Conservation (phyloP, 306 rosid genomes). For the Delonix regia region DNA sequence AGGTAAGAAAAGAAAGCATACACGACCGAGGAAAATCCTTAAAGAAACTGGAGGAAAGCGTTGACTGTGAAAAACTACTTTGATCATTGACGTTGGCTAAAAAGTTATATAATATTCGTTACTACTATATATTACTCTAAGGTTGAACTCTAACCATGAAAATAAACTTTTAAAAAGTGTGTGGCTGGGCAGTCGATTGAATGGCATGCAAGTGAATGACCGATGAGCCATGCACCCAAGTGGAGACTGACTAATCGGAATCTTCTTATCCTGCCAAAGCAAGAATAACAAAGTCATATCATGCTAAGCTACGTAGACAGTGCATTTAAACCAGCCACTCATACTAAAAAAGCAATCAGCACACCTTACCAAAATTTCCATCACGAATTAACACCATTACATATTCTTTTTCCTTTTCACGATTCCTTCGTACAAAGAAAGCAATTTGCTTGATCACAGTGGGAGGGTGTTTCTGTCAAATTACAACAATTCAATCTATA, state of each 20-base stretch:
- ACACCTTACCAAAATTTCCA: not conserved
- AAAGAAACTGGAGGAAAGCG: too few species aligned
- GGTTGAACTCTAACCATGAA: not conserved
- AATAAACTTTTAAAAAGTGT: not conserved
- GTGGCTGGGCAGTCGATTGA: not conserved
- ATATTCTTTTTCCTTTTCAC: slow-evolving; percentile 41
- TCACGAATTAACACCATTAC: slow-evolving; percentile 1
- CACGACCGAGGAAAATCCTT: too few species aligned
- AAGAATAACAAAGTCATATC: not conserved
- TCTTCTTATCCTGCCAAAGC: not conserved
- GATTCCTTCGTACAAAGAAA: slow-evolving; percentile 43
- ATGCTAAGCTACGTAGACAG: not conserved
- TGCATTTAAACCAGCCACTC: slow-evolving; percentile 13
- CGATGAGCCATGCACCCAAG: not conserved
- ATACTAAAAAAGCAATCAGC: not conserved
- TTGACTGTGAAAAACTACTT: not conserved
- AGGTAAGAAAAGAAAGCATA: too few species aligned
- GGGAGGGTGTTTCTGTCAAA: not conserved
- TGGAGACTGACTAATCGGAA: slow-evolving; percentile 43
- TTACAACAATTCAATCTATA: not conserved
- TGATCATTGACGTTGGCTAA: not conserved
- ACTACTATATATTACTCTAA: not conserved
- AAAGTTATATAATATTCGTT: not conserved
- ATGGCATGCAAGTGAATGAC: not conserved
- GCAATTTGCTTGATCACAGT: slow-evolving; percentile 4